phyloP scores from a whole-genome alignment of 352 stramenopile genomes.

The Globisporangium mamillatum region DNA sequence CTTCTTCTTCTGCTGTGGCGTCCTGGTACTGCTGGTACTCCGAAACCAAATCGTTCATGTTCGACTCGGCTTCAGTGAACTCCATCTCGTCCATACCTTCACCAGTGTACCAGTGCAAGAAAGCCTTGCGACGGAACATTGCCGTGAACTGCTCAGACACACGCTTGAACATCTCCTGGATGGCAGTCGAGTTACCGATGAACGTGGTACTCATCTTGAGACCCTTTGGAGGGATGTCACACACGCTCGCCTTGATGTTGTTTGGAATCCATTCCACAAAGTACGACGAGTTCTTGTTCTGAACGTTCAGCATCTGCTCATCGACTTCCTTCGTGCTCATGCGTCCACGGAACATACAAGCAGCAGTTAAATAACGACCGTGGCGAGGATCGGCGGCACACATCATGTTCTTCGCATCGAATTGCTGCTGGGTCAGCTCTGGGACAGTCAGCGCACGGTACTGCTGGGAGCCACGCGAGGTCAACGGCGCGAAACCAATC shows the following conservation, averaged over 20 bases:
- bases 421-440: slow-evolving; percentile 98
- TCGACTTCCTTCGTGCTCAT: background rate
- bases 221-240: background rate
- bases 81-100: slow-evolving; percentile 99
- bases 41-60: slow-evolving; percentile 99
- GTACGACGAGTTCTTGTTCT: background rate
- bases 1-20: slow-evolving; percentile 97
- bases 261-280: background rate
- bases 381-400: slow-evolving; percentile 98
- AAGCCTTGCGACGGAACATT: slow-evolving; percentile 99
- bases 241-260: background rate
- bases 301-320: background rate
- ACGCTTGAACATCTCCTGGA: slow-evolving; percentile 41
- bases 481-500: slow-evolving; percentile 98
- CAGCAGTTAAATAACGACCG: slow-evolving; percentile 35
- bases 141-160: slow-evolving; percentile 99
- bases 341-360: background rate
- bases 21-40: slow-evolving; percentile 99
- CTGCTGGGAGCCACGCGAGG: slow-evolving; percentile 90
- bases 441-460: slow-evolving; percentile 97
- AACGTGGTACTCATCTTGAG: background rate
- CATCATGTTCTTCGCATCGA: slow-evolving; percentile 99
- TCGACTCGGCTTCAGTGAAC: slow-evolving; percentile 99
- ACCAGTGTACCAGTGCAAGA: slow-evolving; percentile 99
- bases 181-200: background rate